phyloP scores from a whole-genome alignment of 2,329 filamentous ascomycete genomes.

The Onygenales sp. region DNA sequence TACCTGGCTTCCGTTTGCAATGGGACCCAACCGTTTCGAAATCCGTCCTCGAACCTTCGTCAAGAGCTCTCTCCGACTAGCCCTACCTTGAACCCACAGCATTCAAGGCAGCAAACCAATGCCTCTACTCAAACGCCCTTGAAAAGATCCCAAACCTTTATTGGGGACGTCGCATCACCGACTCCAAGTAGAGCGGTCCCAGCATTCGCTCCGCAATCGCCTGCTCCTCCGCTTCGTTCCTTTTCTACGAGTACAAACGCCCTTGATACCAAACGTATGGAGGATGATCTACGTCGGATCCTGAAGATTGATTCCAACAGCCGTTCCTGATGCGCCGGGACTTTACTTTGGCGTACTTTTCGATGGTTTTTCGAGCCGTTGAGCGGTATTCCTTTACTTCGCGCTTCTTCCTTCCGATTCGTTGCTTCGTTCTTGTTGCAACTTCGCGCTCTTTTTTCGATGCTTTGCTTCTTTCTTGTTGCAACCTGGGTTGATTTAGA shows the following conservation, averaged over 20 bases:
- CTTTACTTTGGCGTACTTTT: neutral
- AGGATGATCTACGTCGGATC: conserved; percentile 39
- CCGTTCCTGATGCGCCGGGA: conserved; percentile 6
- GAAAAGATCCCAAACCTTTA: conserved; percentile 2
- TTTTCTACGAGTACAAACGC: conserved; percentile 16
- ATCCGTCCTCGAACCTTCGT: conserved; percentile 23
- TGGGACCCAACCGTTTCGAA: conserved; percentile 14
- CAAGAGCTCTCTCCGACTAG: conserved; percentile 21
- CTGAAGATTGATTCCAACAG: conserved; percentile 33
- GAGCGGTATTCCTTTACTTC: too few relatives aligned
- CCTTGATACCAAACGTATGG: conserved; percentile 35
- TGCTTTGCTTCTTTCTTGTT: too few relatives aligned
- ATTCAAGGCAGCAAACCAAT: conserved; percentile 10
- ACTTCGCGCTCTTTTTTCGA: too few relatives aligned
- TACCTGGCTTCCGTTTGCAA: conserved; percentile 16
- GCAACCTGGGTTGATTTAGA: too few relatives aligned
- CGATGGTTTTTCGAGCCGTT: neutral
- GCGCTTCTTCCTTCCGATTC: too few relatives aligned
- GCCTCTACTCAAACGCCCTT: conserved; percentile 16
- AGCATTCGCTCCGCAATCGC: conserved; percentile 12
- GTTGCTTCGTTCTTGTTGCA: too few relatives aligned
- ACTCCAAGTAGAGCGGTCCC: conserved; percentile 5
- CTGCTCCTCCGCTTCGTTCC: conserved; percentile 17
- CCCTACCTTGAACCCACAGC: conserved; percentile 8
- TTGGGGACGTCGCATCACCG: conserved; percentile 4